A percentile compares a stretch with the other conserved stretches of the same genome.
These are phyloP conservation scores for Amanita rubescens DNA, from an alignment of 768 basidiomycete genomes.

Conservation along the genomic window DNA sequence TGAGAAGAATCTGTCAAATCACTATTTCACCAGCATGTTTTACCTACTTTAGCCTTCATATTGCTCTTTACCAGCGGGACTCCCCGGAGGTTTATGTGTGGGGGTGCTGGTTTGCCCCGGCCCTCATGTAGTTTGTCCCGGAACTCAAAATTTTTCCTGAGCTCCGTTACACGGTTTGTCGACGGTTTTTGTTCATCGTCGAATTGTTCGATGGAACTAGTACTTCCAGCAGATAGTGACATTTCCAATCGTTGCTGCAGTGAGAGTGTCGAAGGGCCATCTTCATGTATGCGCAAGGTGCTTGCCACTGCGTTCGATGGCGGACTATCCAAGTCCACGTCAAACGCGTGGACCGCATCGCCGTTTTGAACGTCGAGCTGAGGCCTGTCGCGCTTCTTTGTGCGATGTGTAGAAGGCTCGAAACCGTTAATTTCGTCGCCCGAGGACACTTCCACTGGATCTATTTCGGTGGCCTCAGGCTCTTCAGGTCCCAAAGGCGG, in stretches of 20 bases:
- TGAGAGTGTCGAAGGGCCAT: neutral
- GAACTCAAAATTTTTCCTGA: no score
- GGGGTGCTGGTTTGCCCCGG: neutral
- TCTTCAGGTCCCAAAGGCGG: neutral
- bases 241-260: neutral
- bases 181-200: neutral
- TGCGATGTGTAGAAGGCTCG: neutral
- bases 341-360: neutral
- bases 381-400: neutral
- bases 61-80: neutral
- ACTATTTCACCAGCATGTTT: neutral
- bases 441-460: neutral
- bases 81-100: neutral
- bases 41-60: slow-evolving; percentile 1
- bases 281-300: slow-evolving; percentile 1
- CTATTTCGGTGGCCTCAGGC: neutral
- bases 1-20: neutral
- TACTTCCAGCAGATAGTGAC: neutral
- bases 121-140: neutral
- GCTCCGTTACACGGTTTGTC: neutral
- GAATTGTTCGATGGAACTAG: slow-evolving; percentile 2
- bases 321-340: neutral
- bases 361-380: neutral
- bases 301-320: neutral
- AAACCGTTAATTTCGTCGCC: neutral